Base-by-base conservation (phyloP, 2,329 filamentous ascomycete species). In the Trichoderma atroviride region DNA sequence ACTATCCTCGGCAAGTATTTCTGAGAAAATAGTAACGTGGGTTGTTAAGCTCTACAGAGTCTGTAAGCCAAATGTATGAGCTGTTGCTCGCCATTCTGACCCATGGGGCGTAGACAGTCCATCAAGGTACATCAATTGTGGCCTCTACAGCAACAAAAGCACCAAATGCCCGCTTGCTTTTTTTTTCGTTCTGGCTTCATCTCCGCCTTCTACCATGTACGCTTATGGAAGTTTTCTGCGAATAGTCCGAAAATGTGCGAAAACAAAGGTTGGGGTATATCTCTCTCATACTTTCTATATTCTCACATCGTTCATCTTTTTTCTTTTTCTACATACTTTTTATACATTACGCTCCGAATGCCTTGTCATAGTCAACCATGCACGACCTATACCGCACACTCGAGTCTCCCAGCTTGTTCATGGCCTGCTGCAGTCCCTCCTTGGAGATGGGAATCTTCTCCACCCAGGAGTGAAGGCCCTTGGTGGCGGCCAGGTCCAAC, bases 331-430 rank as follows among this genome's bases (percentile, higher is more conserved):
- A 53, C 14, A 10, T 35, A 5, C 31, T 31, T 16, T 31, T 11
- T n/a, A 53, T 24, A 10, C 19, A 33, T 72, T 74, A 86, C 31
- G 81, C 78, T 43, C 88, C 88, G 76, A 93, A 93, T 3, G 81
- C 87, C 78, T 91, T 87, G 74, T 91, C 89, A 75, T 88, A 93
- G 73, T 87, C 85, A 60, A 88, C 89, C 81, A 95, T 84, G 72
- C 91, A 92, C 78, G 92, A 92, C 73, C 93, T 86, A 79, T 94
- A 96, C 72, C 85, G 85, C 68, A 94, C 89, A 74, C 91, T 89
- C 75, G 88, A 90, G 75, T 89, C 89, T 74, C 89, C 84, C 74
- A 96, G 86, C 74, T 89, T 87, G 75, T 87, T 82, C 75, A 95
- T 87, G 4, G 90, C 89, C 81, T 89, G 83, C 76, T 89, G 87